phyloP scores from a whole-genome alignment of 345 rosid species.

The Gossypium rotundifolium region DNA sequence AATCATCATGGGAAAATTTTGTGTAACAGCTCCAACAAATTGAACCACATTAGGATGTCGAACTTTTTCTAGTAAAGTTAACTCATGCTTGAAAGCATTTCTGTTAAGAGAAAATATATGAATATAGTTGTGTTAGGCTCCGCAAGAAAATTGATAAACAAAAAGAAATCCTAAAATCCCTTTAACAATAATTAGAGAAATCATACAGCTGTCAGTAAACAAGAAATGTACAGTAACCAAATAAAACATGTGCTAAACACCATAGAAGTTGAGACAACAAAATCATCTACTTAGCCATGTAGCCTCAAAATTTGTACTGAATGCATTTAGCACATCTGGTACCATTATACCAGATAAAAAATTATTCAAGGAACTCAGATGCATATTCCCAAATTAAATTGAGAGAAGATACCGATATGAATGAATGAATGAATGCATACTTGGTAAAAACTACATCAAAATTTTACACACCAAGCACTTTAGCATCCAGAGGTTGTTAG shows the following conservation, averaged over 20 bases:
- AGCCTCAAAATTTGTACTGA: conserved; percentile 1
- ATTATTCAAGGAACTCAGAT: not conserved
- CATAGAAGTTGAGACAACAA: not conserved
- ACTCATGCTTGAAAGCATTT: conserved; percentile 75
- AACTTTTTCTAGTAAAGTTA: conserved; percentile 75
- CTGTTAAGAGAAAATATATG: conserved; percentile 32
- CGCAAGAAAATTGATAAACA: not conserved
- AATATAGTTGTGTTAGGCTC: conserved; percentile 8
- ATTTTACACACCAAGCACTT: not conserved
- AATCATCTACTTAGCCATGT: not conserved
- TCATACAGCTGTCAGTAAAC: not conserved
- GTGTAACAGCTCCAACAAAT: conserved; percentile 99
- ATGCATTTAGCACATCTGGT: not conserved
- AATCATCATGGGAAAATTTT: conserved; percentile 96
- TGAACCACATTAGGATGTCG: conserved; percentile 98
- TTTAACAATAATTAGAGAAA: not conserved
- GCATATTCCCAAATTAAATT: not conserved
- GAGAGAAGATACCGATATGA: not conserved
- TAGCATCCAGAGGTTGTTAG: not conserved
- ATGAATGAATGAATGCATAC: not conserved
- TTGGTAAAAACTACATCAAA: not conserved
- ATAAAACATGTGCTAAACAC: not conserved
- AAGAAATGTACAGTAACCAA: not conserved
- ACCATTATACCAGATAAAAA: not conserved
- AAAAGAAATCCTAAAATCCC: not conserved